These are phyloP conservation scores for Aspergillus funiculosus DNA, from an alignment of 495 filamentous ascomycete species.

Conservation along the genomic window DNA sequence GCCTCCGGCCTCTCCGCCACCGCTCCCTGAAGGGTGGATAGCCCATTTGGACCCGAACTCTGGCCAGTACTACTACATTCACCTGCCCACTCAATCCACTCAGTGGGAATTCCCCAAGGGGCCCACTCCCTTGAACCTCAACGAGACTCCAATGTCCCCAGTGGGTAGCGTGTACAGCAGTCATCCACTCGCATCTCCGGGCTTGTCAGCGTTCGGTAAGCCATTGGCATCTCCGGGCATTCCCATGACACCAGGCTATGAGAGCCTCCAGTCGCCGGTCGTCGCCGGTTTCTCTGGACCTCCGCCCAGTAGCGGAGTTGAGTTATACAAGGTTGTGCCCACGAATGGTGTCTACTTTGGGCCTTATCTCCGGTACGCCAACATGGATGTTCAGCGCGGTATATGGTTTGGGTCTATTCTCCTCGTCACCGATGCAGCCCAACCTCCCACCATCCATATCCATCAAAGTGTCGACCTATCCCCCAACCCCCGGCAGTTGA, in stretches of 20 bases:
- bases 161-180: constrained; percentile 68
- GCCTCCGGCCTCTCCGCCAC: constrained; percentile 76
- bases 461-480: constrained; percentile 87
- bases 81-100: constrained; percentile 89
- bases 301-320: constrained; percentile 79
- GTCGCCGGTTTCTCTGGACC: constrained; percentile 76
- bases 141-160: constrained; percentile 72
- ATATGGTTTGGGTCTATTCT: constrained; percentile 80
- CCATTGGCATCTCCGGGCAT: constrained; percentile 73
- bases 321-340: constrained; percentile 85
- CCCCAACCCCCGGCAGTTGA: constrained; percentile 86
- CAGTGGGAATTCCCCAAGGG: constrained; percentile 99
- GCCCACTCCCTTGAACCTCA: constrained; percentile 74
- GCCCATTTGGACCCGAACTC: constrained; percentile 92
- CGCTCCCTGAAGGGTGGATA: constrained; percentile 96
- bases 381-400: constrained; percentile 92
- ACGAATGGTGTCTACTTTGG: constrained; percentile 99
- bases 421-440: constrained; percentile 84
- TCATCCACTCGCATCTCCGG: constrained; percentile 69
- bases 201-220: constrained; percentile 63
- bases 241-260: constrained; percentile 64
- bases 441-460: constrained; percentile 94
- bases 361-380: constrained; percentile 89
- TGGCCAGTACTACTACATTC: constrained; percentile 98
- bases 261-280: constrained; percentile 67